Percentiles rank a stretch among this genome's conserved stretches.
phyloP scores from a whole-genome alignment of 2,329 filamentous ascomycete genomes.

The Cercospora sp. region DNA sequence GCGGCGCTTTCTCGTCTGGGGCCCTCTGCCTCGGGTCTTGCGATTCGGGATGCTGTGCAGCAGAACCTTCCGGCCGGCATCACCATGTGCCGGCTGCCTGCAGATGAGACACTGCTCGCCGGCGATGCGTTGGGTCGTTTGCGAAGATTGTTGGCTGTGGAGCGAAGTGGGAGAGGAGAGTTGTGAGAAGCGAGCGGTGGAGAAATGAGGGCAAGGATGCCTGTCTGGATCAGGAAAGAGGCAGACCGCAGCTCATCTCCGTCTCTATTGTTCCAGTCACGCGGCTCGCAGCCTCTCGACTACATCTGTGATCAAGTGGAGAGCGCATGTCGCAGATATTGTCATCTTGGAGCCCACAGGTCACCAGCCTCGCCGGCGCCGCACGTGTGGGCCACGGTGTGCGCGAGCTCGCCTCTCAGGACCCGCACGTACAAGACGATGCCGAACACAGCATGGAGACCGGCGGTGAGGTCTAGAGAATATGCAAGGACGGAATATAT shows the following conservation, averaged over 20 bases:
- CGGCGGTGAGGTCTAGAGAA: neutral
- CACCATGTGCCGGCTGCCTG: conserved; percentile 4
- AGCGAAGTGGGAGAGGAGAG: neutral
- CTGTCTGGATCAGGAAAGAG: neutral
- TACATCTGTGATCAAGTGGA: conserved; percentile 10
- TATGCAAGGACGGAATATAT: neutral
- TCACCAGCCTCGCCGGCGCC: neutral
- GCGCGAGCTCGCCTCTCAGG: neutral
- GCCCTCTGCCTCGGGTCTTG: neutral
- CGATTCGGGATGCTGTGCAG: neutral
- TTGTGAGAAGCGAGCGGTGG: neutral
- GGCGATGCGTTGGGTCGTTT: neutral
- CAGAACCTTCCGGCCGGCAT: neutral
- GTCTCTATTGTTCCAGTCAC: neutral
- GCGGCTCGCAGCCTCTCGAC: conserved; percentile 5
- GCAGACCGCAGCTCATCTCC: conserved; percentile 4
- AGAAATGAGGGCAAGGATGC: neutral
- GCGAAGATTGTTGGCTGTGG: neutral
- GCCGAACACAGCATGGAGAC: neutral
- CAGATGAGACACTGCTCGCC: neutral
- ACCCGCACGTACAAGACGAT: neutral
- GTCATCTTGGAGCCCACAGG: neutral
- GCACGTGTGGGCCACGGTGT: neutral
- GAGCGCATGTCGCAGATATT: conserved; percentile 2
- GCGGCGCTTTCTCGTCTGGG: conserved; percentile 8